Evolutionary conservation across 2,329 filamentous ascomycete species (phyloP).

Genomic region (Trichoderma sp.): DNA sequence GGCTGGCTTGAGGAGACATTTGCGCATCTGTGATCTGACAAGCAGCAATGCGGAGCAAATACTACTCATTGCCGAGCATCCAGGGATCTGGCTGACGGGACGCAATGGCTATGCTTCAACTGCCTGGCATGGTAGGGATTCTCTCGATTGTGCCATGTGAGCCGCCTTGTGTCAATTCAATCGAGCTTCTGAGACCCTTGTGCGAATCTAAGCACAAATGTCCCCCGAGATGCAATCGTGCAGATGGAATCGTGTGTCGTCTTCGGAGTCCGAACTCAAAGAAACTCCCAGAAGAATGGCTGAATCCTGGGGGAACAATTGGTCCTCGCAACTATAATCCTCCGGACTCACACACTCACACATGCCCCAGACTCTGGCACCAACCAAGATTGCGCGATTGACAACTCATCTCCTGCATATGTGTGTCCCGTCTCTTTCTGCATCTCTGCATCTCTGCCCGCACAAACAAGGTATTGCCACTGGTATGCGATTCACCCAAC

Average conservation of each 20-base stretch:
- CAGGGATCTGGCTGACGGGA: constrained; percentile 11
- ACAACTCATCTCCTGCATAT: neutral
- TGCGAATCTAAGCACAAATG: neutral
- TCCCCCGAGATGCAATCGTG: neutral
- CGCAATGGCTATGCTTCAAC: neutral
- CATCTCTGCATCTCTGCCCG: neutral
- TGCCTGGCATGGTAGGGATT: neutral
- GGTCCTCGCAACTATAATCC: neutral
- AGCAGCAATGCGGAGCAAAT: neutral
- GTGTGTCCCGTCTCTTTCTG: neutral
- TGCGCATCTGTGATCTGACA: neutral
- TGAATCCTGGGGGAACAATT: neutral
- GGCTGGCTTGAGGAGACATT: neutral
- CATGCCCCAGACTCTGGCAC: neutral
- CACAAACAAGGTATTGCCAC: neutral
- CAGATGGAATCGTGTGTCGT: neutral
- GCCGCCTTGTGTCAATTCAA: neutral
- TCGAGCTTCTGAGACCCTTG: neutral
- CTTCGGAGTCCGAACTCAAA: neutral
- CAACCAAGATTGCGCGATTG: neutral
- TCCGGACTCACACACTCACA: neutral
- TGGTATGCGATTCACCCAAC: constrained; percentile 7
- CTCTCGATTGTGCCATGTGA: neutral
- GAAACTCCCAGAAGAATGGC: neutral
- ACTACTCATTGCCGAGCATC: neutral